These are phyloP conservation scores for Termitomyces sp. DNA, from an alignment of 768 basidiomycete species.

Conservation along the genomic window DNA sequence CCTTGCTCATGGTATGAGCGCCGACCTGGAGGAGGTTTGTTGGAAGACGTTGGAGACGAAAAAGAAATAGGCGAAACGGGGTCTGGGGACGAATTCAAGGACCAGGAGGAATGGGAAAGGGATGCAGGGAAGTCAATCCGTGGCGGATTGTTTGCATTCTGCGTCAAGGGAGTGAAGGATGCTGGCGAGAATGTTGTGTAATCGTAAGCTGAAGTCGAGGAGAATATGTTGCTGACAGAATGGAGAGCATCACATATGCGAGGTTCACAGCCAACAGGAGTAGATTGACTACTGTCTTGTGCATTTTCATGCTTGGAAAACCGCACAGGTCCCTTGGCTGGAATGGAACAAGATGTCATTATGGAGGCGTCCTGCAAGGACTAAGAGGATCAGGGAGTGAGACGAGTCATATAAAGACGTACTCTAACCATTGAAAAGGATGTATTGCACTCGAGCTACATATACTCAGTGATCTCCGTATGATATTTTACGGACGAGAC, in stretches of 20 bases:
- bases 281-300: not conserved
- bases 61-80: conserved; percentile 14
- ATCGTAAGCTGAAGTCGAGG: not conserved
- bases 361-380: conserved; percentile 4
- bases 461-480: not conserved
- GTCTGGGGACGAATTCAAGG: conserved; percentile 6
- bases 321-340: not conserved
- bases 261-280: not conserved
- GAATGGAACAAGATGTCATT: not conserved
- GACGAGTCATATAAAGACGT: not conserved
- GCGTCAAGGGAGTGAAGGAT: not conserved
- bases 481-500: not conserved
- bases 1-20: conserved; percentile 11
- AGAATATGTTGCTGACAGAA: not conserved
- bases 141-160: not conserved
- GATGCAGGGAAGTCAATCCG: not conserved
- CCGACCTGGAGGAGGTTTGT: conserved; percentile 7
- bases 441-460: conserved; percentile 3
- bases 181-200: not conserved
- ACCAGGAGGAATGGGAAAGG: conserved; percentile 3
- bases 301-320: not conserved
- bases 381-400: not conserved
- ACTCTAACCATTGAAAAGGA: conserved; percentile 1
- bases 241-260: conserved; percentile 6
- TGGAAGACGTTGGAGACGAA: conserved; percentile 24